Evolutionary conservation across 306 rosid species (phyloP), one percentile per base, ranked within the genome.

Genomic region (Quercus engelmannii): DNA sequence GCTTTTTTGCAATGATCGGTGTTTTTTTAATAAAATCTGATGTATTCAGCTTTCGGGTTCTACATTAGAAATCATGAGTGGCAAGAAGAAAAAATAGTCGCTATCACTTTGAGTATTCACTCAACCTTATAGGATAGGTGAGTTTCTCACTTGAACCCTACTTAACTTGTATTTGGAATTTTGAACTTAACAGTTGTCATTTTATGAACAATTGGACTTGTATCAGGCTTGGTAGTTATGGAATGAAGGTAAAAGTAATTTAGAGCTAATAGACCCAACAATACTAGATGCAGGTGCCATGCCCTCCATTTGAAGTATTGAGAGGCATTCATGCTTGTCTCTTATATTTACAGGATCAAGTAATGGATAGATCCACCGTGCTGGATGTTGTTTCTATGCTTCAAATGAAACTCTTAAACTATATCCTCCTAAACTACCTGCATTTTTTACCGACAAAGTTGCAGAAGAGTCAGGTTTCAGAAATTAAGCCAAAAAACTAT

Each of bases 301-400:
- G 80, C 77, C 19, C 46, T 21, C 11, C 20, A 6, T 51, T 20
- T 57, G 82, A 81, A 65, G 77, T 82, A 61, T 62, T 77, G 55
- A 81, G 74, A 71, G 77, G 80, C 82, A 82, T 89, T 58, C 87
- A 86, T 35, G 43, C 84, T 10, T 74, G 88, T 12, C 88, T 89
- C 5, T 75, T 84, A 61, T 89, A 88, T 25, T 87, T 82, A 31
- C 88, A 88, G 75, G 88, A 82, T 10, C 73, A 73, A 5, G 79
- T 87, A 11, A 57, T 3, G 14, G 85, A 85, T 35, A 84, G 85
- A 74, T 84, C 90, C 49, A 82, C 68, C 78, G 80, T 84, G 89
- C 26, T 57, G 8, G 85, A 87, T 33, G 84, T 80, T 35, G 73
- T 80, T 71, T 80, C 78, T 51, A 78, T 87, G 83, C 62, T 87